A percentile compares a stretch with the other conserved stretches of the same genome.
These are phyloP conservation scores for Fusarium pseudoanthophilum DNA, from an alignment of 2,329 filamentous ascomycete species.

Conservation along the genomic window DNA sequence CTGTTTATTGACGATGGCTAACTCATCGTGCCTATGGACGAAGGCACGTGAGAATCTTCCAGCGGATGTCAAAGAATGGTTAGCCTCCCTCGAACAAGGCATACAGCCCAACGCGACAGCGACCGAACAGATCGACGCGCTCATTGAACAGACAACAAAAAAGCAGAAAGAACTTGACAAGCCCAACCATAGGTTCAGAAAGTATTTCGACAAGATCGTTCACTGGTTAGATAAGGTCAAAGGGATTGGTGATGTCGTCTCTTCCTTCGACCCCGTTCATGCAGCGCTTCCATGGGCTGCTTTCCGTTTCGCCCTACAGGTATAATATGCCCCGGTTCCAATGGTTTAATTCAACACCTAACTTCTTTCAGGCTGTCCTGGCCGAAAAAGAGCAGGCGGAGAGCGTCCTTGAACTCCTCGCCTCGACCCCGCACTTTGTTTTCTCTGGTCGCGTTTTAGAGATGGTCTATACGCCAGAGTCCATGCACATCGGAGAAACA, in stretches of 20 bases:
- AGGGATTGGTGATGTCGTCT: background rate
- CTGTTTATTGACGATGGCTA: background rate
- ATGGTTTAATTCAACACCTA: accelerated
- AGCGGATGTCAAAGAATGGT: accelerated
- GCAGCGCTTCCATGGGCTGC: background rate
- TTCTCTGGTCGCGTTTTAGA: background rate
- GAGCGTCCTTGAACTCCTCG: accelerated
- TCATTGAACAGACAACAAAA: accelerated
- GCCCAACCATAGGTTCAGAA: accelerated
- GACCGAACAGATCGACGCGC: background rate
- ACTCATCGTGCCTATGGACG: accelerated
- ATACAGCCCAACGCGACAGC: accelerated
- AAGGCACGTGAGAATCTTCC: accelerated
- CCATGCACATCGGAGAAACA: accelerated
- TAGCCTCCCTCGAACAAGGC: background rate
- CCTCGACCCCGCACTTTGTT: accelerated
- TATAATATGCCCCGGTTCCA: accelerated
- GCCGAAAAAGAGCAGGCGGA: accelerated
- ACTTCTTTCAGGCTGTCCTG: background rate
- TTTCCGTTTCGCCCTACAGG: background rate
- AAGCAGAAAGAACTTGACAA: background rate
- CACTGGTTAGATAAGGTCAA: background rate
- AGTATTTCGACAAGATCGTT: accelerated
- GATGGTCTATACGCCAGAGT: accelerated
- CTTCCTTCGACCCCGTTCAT: background rate